A percentile compares a stretch with the other conserved stretches of the same genome.
phyloP scores from a whole-genome alignment of 2,329 filamentous ascomycete species.

The Penicillium sp. region DNA sequence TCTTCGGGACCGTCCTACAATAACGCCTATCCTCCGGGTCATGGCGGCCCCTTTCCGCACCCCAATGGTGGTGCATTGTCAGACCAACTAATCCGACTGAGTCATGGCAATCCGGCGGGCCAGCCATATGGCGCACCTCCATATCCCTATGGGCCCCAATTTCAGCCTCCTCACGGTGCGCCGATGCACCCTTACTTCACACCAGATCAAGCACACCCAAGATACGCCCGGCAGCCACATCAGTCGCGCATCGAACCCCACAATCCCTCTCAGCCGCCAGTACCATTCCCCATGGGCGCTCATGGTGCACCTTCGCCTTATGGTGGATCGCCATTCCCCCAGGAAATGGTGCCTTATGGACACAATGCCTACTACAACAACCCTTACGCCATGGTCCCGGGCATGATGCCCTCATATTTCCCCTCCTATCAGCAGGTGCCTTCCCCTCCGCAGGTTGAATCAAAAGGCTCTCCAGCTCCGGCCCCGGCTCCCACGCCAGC shows the following conservation, averaged over 20 bases:
- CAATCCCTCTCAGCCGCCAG: constrained; percentile 27
- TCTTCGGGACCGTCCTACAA: constrained; percentile 39
- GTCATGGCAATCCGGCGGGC: constrained; percentile 23
- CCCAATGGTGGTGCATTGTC: constrained; percentile 25
- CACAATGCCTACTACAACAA: constrained; percentile 32
- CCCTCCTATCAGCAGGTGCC: constrained; percentile 33
- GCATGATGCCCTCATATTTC: constrained; percentile 36
- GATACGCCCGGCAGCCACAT: constrained; percentile 24
- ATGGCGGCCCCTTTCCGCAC: constrained; percentile 21
- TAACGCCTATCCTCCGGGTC: constrained; percentile 29
- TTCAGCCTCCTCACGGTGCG: constrained; percentile 23
- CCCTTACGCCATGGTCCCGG: constrained; percentile 31
- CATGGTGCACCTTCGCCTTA: constrained; percentile 25
- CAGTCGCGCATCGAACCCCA: constrained; percentile 29
- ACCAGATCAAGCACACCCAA: constrained; percentile 27
- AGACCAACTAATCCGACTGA: constrained; percentile 32
- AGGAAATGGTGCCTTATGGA: constrained; percentile 38
- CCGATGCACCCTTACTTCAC: constrained; percentile 26
- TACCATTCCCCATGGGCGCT: constrained; percentile 25
- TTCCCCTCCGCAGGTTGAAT: constrained; percentile 29
- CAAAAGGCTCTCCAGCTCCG: constrained; percentile 22
- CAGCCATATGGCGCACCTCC: constrained; percentile 19
- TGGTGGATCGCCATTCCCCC: constrained; percentile 28
- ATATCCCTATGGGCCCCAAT: constrained; percentile 29
- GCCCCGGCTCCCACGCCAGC: constrained; percentile 7